These are phyloP conservation scores for Saccharomyces hybrid DNA, from an alignment of 1,139 yeast genomes.

Conservation along the genomic window DNA sequence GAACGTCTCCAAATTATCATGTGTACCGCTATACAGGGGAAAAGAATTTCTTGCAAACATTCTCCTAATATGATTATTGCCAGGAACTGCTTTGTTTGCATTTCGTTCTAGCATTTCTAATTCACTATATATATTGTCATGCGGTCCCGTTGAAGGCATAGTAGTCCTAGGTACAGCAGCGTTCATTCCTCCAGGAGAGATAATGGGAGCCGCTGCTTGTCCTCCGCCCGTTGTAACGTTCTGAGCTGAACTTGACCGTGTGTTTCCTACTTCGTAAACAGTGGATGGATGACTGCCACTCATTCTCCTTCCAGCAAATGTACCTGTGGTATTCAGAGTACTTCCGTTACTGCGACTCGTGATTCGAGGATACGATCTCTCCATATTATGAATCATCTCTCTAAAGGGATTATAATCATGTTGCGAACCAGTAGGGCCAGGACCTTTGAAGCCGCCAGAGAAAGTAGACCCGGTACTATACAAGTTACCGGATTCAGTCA, in stretches of 20 bases:
- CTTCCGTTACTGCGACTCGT: constrained; percentile 12
- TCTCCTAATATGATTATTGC: constrained; percentile 25
- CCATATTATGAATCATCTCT: constrained; percentile 19
- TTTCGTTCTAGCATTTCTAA: constrained; percentile 19
- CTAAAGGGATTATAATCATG: constrained; percentile 32
- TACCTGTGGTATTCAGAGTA: constrained; percentile 18
- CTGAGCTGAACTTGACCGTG: no score
- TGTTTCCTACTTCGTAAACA: background rate
- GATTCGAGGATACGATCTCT: constrained; percentile 11
- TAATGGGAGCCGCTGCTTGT: constrained; percentile 2
- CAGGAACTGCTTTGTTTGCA: constrained; percentile 19
- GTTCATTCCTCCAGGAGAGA: background rate
- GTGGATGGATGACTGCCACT: background rate
- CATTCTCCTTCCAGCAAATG: constrained; percentile 7
- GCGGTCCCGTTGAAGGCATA: constrained; percentile 17
- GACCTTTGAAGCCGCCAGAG: constrained; percentile 37
- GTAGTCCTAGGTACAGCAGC: background rate
- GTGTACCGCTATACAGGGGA: constrained; percentile 11
- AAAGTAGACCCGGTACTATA: constrained; percentile 49
- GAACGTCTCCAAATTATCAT: constrained; percentile 12
- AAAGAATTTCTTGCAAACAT: constrained; percentile 26
- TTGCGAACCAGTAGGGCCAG: constrained; percentile 33
- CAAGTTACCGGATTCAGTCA: constrained; percentile 48
- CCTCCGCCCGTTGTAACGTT: background rate
- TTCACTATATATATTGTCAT: constrained; percentile 22